Conservation (phyloP, 352 stramenopile species). For the Saprolegnia diclina region DNA sequence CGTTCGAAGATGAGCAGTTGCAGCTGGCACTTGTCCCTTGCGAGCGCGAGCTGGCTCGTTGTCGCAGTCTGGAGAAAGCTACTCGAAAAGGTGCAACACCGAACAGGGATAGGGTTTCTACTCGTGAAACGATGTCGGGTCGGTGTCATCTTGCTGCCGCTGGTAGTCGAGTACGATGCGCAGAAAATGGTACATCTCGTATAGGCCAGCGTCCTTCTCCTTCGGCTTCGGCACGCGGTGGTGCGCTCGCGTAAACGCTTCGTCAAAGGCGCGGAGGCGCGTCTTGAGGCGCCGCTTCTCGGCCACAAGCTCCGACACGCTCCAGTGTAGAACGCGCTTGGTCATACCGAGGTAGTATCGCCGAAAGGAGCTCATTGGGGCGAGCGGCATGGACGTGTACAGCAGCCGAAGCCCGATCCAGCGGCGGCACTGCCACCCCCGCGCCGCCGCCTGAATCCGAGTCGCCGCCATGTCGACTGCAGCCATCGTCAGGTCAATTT, state of each 20-base stretch:
- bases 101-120: neutral
- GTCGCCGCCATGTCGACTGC: too few relatives aligned
- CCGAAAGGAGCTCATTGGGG: neutral
- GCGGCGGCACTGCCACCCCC: slow-evolving; percentile 1
- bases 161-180: slow-evolving; percentile 17
- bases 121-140: neutral
- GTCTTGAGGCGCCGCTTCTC: slow-evolving; percentile 5
- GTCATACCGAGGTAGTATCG: slow-evolving; percentile 8
- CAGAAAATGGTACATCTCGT: slow-evolving; percentile 19
- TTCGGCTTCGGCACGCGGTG: neutral
- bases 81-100: neutral
- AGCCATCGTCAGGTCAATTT: slow-evolving; percentile 30
- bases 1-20: slow-evolving; percentile 12
- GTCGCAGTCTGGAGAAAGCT: neutral
- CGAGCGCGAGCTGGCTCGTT: neutral
- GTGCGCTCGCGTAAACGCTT: neutral
- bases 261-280: neutral
- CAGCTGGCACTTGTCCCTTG: neutral
- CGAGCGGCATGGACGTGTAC: neutral
- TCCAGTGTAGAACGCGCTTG: slow-evolving; percentile 9
- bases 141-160: neutral
- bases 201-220: neutral
- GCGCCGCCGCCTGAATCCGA: slow-evolving; percentile 1
- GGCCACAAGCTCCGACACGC: neutral
- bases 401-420: slow-evolving; percentile 1